Percentiles rank a stretch among this genome's conserved stretches.
Evolutionary conservation across 1,139 yeast genomes (phyloP).

Genomic region (Yamadazyma pseudoaaseri): DNA sequence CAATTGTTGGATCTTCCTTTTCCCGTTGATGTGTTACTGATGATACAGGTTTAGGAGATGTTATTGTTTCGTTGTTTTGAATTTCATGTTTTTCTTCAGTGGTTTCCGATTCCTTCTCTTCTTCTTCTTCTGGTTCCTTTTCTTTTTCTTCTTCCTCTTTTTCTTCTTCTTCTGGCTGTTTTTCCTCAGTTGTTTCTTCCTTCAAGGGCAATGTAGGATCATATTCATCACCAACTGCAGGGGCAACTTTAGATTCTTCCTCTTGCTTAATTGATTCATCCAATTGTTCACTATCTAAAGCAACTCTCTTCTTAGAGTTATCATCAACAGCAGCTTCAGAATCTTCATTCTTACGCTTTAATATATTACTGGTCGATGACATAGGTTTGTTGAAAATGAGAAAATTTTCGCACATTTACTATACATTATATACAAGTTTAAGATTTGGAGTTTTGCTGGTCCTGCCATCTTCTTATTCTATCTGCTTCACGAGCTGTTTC

Average conservation of each 20-base stretch:
- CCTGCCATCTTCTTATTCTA: slow-evolving; percentile 29
- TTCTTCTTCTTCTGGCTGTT: slow-evolving; percentile 1
- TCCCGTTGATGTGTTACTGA: slow-evolving; percentile 21
- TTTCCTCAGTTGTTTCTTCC: slow-evolving; percentile 11
- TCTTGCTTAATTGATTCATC: slow-evolving; percentile 31
- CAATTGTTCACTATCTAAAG: slow-evolving; percentile 59
- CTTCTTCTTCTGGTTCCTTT: slow-evolving; percentile 5
- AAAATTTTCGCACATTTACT: too few species aligned
- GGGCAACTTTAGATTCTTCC: slow-evolving; percentile 45
- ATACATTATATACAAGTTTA: too few species aligned
- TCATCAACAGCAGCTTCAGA: slow-evolving; percentile 36
- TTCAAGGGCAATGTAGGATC: slow-evolving; percentile 10
- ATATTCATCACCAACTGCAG: slow-evolving; percentile 24
- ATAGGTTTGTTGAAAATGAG: slow-evolving; percentile 4
- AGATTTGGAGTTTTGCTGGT: slow-evolving; percentile 13
- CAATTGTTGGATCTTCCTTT: slow-evolving; percentile 54
- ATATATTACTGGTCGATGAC: slow-evolving; percentile 18
- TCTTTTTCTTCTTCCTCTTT: slow-evolving; percentile 5
- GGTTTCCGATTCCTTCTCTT: slow-evolving; percentile 5
- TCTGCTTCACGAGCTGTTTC: slow-evolving; percentile 54
- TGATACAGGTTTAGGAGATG: slow-evolving; percentile 13
- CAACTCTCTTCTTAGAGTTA: slow-evolving; percentile 58
- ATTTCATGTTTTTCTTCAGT: slow-evolving; percentile 9
- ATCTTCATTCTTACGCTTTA: slow-evolving; percentile 71
- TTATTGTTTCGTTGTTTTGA: slow-evolving; percentile 5